Evolutionary conservation across 208 protist genomes (phyloP), one percentile per base, ranked within the genome.

Genomic region (Balamuthia mandrillaris): DNA sequence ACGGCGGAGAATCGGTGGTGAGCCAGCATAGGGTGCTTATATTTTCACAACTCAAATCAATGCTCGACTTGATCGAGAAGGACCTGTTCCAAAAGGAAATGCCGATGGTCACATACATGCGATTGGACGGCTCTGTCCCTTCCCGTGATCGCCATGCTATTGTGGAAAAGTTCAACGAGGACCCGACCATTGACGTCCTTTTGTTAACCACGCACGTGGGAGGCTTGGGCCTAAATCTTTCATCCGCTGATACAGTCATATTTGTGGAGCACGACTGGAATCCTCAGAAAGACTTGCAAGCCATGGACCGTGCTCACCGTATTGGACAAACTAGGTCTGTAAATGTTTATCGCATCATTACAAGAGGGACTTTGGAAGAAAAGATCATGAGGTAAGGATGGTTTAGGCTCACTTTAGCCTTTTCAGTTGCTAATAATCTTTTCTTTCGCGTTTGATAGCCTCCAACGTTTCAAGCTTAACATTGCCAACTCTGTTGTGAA

Each of bases 251-350:
- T 86, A 95, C 92, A 18, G 94, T 97, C 12, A 92, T 97, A 29
- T 96, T 97, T 60, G 10, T 95, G 21, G 95, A 97, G 54, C 94
- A 96, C 81, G 95, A 96, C 88, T 97, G 95, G 95, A 96, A 97
- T 81, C 95, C 95, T 45, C 88, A 84, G 86, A 84, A 86, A 44
- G 94, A 96, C 85, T 58, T 96, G 39, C 94, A 96, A 66, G 94
- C 94, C 12, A 95, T 95, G 94, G 93, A 96, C 49, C 88, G 94
- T 37, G 93, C 94, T 4, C 94, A 96, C 86, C 77, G 94, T 21
- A 88, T 96, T n/a, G 94, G 94, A 14, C 92, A 94, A 75, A 87
- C 47, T 24, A 79, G 87, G 18, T 79, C 88, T 0, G 94, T 95
- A 9, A 92, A 88, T 78, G 93, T 95, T 1, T 96, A 94, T 72